Conservation (phyloP, 2,329 filamentous ascomycete genomes). For the Epichloe gansuensis region DNA sequence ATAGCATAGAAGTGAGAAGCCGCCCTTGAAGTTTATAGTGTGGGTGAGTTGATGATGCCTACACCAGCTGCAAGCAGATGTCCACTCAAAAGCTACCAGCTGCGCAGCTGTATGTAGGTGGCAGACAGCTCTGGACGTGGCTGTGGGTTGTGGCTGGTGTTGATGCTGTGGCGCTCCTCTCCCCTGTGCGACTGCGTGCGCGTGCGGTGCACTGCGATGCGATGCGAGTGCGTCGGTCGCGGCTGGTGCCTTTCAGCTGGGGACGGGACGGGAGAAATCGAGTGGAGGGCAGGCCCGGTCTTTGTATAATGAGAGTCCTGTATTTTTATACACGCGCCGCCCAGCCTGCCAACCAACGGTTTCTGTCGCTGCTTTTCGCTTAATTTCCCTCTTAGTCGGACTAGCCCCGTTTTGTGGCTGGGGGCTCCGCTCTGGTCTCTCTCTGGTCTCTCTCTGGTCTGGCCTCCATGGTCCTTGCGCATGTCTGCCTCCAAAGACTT, state of each 20-base stretch:
- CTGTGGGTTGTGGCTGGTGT: slow-evolving; percentile 1
- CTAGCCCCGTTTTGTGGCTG: slow-evolving; percentile 16
- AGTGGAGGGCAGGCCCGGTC: slow-evolving; percentile 31
- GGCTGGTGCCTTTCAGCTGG: slow-evolving; percentile 3
- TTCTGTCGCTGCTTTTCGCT: slow-evolving; percentile 21
- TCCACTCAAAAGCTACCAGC: not conserved
- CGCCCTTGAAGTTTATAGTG: not conserved
- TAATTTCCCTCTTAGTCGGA: slow-evolving; percentile 23
- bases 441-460: not conserved
- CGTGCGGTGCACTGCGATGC: not conserved
- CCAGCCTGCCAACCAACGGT: slow-evolving; percentile 19
- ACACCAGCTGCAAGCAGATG: not conserved
- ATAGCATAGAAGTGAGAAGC: not conserved
- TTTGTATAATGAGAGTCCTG: slow-evolving; percentile 31
- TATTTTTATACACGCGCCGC: slow-evolving; percentile 30
- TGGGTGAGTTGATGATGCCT: not conserved
- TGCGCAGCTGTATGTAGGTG: not conserved
- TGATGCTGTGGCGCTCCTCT: too few relatives aligned
- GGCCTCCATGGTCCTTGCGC: not conserved
- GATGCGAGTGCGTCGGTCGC: slow-evolving; percentile 1
- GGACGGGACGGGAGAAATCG: slow-evolving; percentile 23
- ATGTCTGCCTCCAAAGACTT: not conserved
- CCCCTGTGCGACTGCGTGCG: not conserved
- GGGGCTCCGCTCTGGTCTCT: slow-evolving; percentile 1
- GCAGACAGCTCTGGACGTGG: not conserved